A percentile compares a stretch with the other conserved stretches of the same genome.
These are phyloP conservation scores for Camelina laxa DNA, from an alignment of 345 rosid genomes.

Conservation along the genomic window DNA sequence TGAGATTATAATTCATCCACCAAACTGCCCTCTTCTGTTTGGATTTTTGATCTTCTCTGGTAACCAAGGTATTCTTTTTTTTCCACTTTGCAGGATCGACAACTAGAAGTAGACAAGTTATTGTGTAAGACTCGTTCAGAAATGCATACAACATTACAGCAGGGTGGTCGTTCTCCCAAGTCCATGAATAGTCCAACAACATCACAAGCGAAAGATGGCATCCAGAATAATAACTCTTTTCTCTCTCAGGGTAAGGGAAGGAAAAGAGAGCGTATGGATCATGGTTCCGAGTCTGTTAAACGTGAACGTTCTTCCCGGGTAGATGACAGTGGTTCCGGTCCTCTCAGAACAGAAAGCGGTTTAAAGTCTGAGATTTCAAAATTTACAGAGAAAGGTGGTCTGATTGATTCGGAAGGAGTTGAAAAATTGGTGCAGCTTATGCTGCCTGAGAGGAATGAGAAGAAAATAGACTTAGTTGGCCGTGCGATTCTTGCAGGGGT, in stretches of 20 bases:
- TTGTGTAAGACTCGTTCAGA: conserved; percentile 65
- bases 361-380: conserved; percentile 73
- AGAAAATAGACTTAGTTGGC: conserved; percentile 67
- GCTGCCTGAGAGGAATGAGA: conserved; percentile 68
- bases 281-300: conserved; percentile 65
- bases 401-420: conserved; percentile 76
- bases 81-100: conserved; percentile 54
- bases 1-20: conserved; percentile 46
- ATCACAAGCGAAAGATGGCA: conserved; percentile 75
- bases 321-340: conserved; percentile 70
- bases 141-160: conserved; percentile 81
- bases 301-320: conserved; percentile 63
- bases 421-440: conserved; percentile 83
- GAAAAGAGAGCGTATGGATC: conserved; percentile 90
- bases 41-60: neutral
- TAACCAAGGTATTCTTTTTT: neutral
- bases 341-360: conserved; percentile 55
- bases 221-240: conserved; percentile 63
- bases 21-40: neutral
- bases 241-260: conserved; percentile 81
- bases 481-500: conserved; percentile 74
- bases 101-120: conserved; percentile 78
- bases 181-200: conserved; percentile 75
- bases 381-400: conserved; percentile 79
- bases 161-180: conserved; percentile 83